phyloP scores from a whole-genome alignment of 2,329 filamentous ascomycete genomes.

The Colletotrichum noveboracense region DNA sequence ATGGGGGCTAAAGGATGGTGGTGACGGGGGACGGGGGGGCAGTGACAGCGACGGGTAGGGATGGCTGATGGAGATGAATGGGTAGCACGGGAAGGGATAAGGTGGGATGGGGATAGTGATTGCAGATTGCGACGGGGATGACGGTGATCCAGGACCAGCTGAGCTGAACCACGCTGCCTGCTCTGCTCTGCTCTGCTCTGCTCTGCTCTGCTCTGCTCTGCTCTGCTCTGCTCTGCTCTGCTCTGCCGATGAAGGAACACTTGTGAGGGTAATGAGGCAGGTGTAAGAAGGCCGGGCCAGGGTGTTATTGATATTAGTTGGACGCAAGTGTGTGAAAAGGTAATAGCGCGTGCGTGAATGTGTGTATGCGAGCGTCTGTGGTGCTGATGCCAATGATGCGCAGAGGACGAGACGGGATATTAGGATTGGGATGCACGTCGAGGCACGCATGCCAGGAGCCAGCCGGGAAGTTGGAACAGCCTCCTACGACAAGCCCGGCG shows the following conservation, averaged over 20 bases:
- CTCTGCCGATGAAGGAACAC: background rate
- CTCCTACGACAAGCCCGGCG: background rate
- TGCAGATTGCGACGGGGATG: background rate
- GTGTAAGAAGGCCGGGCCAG: background rate
- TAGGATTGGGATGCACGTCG: background rate
- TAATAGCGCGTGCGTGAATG: background rate
- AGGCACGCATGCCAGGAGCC: background rate
- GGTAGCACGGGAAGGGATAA: background rate
- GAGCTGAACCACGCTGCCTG: background rate
- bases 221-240: background rate
- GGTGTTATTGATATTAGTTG: background rate
- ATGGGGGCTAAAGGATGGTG: background rate
- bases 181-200: too few relatives aligned
- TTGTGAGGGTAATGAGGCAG: background rate
- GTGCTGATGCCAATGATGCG: background rate
- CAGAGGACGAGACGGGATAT: conserved; percentile 1
- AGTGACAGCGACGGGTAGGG: background rate
- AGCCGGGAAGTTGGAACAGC: background rate
- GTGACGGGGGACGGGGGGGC: background rate
- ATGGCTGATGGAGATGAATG: background rate
- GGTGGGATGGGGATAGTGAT: background rate
- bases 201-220: background rate
- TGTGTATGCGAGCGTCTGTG: background rate
- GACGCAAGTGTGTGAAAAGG: background rate
- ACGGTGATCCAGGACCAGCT: conserved; percentile 8